These are phyloP conservation scores for Verticillium dahliae DNA, from an alignment of 2,329 filamentous ascomycete genomes.

Conservation along the genomic window DNA sequence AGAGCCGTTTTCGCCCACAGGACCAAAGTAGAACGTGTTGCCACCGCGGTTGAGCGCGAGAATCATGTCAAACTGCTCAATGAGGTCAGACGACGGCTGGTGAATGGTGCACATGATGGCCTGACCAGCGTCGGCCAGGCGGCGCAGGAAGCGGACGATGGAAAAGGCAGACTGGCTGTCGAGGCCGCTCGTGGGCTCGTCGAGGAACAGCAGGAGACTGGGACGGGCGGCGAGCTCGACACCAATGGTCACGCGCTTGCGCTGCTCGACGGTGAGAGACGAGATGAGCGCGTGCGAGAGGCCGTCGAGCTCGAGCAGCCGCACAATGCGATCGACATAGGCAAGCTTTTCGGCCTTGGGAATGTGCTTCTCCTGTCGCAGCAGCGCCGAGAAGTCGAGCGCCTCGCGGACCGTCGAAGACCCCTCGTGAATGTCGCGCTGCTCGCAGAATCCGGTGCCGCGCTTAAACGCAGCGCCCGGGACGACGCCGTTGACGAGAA, in stretches of 20 bases:
- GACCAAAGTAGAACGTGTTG: constrained; percentile 68
- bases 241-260: constrained; percentile 63
- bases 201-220: constrained; percentile 58
- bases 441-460: constrained; percentile 62
- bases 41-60: constrained; percentile 62
- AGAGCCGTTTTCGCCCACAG: constrained; percentile 60
- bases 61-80: constrained; percentile 68
- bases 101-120: constrained; percentile 60
- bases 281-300: constrained; percentile 60
- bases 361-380: constrained; percentile 50
- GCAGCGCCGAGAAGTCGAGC: constrained; percentile 59
- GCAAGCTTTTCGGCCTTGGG: constrained; percentile 55
- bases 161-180: constrained; percentile 28
- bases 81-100: constrained; percentile 53
- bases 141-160: constrained; percentile 35
- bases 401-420: constrained; percentile 62
- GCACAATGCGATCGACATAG: constrained; percentile 61
- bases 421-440: constrained; percentile 61
- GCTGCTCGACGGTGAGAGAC: constrained; percentile 38
- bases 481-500: constrained; percentile 55
- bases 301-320: constrained; percentile 57
- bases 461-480: constrained; percentile 57
- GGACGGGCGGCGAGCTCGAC: constrained; percentile 65
- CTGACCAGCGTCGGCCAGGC: constrained; percentile 53
- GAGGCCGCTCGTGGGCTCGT: constrained; percentile 53